phyloP scores from a whole-genome alignment of 208 protist genomes.

The Spongospora subterranea region DNA sequence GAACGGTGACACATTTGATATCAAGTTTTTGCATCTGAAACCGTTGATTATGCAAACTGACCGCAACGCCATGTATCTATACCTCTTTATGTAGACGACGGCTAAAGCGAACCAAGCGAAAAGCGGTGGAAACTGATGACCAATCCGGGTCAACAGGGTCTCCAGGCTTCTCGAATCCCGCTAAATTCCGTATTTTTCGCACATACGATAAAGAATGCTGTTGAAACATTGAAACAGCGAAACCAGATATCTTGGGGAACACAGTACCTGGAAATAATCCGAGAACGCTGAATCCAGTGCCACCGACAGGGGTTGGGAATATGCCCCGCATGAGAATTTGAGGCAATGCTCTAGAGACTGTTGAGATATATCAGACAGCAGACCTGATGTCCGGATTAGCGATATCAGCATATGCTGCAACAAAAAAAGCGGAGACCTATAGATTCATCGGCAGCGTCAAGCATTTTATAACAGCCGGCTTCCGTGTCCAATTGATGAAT shows the following conservation, averaged over 20 bases:
- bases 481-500: too few relatives aligned
- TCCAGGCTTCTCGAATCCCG: neutral
- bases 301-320: neutral
- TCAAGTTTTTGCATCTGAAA: neutral
- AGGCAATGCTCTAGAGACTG: neutral
- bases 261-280: conserved; percentile 4
- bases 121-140: conserved; percentile 14
- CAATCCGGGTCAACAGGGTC: neutral
- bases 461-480: neutral
- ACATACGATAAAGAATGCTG: neutral
- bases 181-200: neutral
- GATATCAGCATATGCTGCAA: too few relatives aligned
- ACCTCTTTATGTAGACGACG: neutral
- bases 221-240: neutral
- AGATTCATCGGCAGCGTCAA: neutral
- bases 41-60: neutral
- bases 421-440: too few relatives aligned
- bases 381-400: neutral
- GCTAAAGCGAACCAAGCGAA: conserved; percentile 11
- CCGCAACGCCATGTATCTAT: neutral
- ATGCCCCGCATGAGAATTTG: neutral
- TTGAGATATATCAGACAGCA: neutral
- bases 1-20: neutral
- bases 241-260: neutral
- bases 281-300: neutral